Evolutionary conservation across 495 filamentous ascomycete species (phyloP).

Genomic region (Daldinia vernicosa): DNA sequence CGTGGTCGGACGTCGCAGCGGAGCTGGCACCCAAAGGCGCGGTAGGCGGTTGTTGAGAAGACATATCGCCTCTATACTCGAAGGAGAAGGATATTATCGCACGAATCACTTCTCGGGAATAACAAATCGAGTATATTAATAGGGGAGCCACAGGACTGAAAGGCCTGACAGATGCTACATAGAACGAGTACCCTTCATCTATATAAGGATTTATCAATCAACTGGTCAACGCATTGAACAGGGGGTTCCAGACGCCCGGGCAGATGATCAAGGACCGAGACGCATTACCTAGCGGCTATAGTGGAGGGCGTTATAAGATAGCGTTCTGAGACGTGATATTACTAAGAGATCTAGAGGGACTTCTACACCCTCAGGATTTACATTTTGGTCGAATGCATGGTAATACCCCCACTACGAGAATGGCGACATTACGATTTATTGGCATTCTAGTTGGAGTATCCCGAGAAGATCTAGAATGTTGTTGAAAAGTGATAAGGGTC

Average conservation of each 20-base stretch:
- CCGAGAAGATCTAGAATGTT: constrained; percentile 18
- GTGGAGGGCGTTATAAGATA: constrained; percentile 4
- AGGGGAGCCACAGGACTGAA: not conserved
- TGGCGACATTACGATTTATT: constrained; percentile 20
- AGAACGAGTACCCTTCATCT: constrained; percentile 5
- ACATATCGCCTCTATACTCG: constrained; percentile 25
- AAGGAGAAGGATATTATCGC: constrained; percentile 1
- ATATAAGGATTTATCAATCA: constrained; percentile 5
- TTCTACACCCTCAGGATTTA: not conserved
- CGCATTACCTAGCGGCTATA: not conserved
- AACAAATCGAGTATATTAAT: constrained; percentile 5
- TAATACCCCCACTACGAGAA: constrained; percentile 10
- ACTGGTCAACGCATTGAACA: not conserved
- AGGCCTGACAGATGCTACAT: not conserved
- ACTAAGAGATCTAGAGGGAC: not conserved
- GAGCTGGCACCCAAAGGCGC: constrained; percentile 10
- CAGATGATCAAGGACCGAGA: not conserved
- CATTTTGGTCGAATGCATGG: not conserved
- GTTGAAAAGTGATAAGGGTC: constrained; percentile 1
- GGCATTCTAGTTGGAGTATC: not conserved
- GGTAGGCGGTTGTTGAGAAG: constrained; percentile 23
- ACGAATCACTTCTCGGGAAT: constrained; percentile 5
- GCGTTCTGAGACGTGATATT: not conserved
- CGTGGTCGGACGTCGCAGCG: constrained; percentile 27
- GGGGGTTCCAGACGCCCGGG: not conserved